Evolutionary conservation across 352 stramenopile genomes (phyloP).

Genomic region (Blastocystis sp.): DNA sequence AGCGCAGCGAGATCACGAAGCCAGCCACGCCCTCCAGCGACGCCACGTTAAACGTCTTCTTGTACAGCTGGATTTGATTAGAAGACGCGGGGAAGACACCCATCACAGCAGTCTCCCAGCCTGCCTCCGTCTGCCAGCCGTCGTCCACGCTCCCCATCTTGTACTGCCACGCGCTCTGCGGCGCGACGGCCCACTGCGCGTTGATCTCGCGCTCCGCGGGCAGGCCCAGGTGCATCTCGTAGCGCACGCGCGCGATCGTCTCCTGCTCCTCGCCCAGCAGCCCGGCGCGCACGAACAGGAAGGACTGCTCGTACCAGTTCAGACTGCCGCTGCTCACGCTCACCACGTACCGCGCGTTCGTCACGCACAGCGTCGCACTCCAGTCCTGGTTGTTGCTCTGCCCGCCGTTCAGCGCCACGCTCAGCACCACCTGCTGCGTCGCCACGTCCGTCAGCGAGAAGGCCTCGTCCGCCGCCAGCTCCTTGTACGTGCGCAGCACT

Average conservation of each 20-base stretch:
- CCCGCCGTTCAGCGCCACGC: not conserved
- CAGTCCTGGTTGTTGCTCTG: not conserved
- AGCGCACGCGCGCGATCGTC: not conserved
- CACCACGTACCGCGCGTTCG: not conserved
- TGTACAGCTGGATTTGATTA: not conserved
- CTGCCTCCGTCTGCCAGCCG: not conserved
- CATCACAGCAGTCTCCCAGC: not conserved
- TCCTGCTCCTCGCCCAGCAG: not conserved
- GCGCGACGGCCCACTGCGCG: not conserved
- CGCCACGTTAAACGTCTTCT: not conserved
- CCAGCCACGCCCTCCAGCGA: not conserved
- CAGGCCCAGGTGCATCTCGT: not conserved
- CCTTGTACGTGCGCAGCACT: slow-evolving; percentile 5
- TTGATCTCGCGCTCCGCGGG: not conserved
- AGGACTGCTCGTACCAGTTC: not conserved
- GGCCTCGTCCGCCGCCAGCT: not conserved
- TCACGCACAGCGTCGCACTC: not conserved
- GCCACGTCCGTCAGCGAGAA: not conserved
- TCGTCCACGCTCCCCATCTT: not conserved
- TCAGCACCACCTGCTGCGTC: not conserved
- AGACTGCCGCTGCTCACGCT: not conserved
- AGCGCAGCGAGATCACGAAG: not conserved
- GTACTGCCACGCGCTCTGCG: not conserved
- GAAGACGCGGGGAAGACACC: not conserved
- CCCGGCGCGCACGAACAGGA: not conserved